Evolutionary conservation across 441 rosid genomes (phyloP).

Genomic region (Erodium moschatum): DNA sequence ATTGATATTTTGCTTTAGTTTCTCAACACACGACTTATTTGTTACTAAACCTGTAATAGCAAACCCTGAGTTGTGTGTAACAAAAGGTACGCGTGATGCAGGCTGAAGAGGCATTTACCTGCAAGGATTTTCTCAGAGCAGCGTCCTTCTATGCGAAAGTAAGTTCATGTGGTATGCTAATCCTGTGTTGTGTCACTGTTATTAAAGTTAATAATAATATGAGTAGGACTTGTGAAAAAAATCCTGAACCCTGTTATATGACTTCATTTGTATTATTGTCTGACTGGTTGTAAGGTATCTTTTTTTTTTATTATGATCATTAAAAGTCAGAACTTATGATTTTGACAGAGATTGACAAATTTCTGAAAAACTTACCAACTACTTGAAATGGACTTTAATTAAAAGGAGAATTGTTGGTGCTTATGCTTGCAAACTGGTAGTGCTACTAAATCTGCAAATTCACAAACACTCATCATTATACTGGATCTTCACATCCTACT

Average conservation of each 20-base stretch:
- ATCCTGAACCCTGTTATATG: background rate
- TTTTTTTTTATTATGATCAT: background rate
- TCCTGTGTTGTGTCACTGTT: constrained; percentile 9
- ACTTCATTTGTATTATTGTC: background rate
- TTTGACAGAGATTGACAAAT: background rate
- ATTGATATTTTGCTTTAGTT: constrained; percentile 7
- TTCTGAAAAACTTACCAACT: background rate
- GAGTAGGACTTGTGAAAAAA: background rate
- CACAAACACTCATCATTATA: background rate
- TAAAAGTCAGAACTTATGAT: background rate
- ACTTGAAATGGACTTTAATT: constrained; percentile 1
- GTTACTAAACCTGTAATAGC: constrained; percentile 14
- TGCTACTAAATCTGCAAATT: background rate
- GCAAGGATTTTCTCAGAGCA: constrained; percentile 84
- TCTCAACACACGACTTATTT: constrained; percentile 1
- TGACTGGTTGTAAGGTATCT: background rate
- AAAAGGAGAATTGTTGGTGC: background rate
- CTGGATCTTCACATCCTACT: background rate
- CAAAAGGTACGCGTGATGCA: constrained; percentile 38
- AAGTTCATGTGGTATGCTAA: constrained; percentile 15
- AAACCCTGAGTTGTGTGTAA: constrained; percentile 18
- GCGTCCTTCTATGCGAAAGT: constrained; percentile 97
- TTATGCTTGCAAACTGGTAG: background rate
- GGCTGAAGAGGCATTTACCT: constrained; percentile 87
- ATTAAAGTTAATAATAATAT: background rate